phyloP scores from a whole-genome alignment of 116 monocot genomes.

The Papilionanthe hybrid region DNA sequence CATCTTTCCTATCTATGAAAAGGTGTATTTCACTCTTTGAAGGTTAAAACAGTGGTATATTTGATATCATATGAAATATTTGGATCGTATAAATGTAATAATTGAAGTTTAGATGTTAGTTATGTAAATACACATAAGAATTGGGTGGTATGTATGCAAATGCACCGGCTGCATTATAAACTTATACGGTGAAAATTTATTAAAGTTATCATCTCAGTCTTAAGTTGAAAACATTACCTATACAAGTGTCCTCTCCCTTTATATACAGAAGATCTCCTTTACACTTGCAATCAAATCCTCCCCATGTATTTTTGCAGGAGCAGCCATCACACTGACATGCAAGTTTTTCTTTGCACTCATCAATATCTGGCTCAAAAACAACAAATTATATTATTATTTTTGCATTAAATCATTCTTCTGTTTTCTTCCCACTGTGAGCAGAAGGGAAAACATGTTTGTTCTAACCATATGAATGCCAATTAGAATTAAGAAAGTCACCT shows the following conservation, averaged over 20 bases:
- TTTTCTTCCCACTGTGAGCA: not conserved
- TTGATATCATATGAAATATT: too few species aligned
- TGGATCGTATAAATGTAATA: too few species aligned
- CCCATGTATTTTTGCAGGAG: conserved; percentile 83
- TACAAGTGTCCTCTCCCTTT: conserved; percentile 65
- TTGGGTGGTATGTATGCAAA: too few species aligned
- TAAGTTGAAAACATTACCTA: conserved; percentile 34
- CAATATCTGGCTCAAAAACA: conserved; percentile 40
- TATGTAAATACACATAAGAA: too few species aligned
- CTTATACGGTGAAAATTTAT: too few species aligned
- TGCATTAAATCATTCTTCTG: not conserved
- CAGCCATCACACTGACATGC: conserved; percentile 83
- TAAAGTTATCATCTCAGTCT: not conserved
- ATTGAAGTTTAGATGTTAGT: too few species aligned
- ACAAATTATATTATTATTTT: not conserved
- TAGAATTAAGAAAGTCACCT: conserved; percentile 30
- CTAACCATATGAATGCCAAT: not conserved
- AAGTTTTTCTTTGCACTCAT: conserved; percentile 71
- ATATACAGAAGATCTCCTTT: conserved; percentile 57
- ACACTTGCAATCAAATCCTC: conserved; percentile 85
- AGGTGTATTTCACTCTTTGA: too few species aligned
- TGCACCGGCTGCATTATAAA: too few species aligned
- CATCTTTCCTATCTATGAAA: too few species aligned
- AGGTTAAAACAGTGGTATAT: too few species aligned
- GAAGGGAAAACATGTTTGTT: not conserved